Evolutionary conservation across 2,329 filamentous ascomycete genomes (phyloP), one percentile per base, ranked within the genome.

Genomic region (Ustulina deusta): DNA sequence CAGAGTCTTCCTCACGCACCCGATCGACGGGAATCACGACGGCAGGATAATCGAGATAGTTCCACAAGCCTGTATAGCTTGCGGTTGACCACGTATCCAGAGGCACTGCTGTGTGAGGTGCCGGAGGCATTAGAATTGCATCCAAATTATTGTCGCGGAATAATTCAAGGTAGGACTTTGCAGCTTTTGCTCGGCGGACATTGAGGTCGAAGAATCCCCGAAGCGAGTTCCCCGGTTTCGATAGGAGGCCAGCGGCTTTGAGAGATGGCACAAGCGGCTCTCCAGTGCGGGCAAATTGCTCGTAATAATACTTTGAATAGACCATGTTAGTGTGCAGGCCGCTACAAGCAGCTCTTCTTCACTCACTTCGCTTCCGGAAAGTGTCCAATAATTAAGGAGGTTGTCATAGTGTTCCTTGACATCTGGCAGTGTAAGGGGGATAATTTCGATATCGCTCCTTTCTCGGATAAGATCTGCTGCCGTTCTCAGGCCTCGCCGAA

Each of bases 51-150:
- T 89, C 85, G 7, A 89, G 79, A 60, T 87, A 69, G 72, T 89
- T 88, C 85, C 85, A 89, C 66, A 86, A 80, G 17, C 81, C 80
- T 0, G 85, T 88, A 71, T 89, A 89, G 5, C 79, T 79, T 82
- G 84, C 87, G 79, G 2, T 84, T 78, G 25, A 79, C 80, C 68
- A 85, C 76, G 51, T 83, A 61, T 79, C 75, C 34, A 73, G 71
- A 78, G 49, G 81, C 78, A 85, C 81, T 0, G 86, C 86, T 0
- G 83, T 82, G 6, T 85, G 83, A 1, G 85, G 83, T 1, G 82
- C 82, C 0, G 81, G 81, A 3, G 86, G 86, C 65, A 83, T 86
- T 0, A 89, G 76, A 20, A 89, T 81, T 10, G 84, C 83, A 76
- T 89, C 86, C 4, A 85, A 77, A 61, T 73, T 29, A 44, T 70